phyloP scores from a whole-genome alignment of 1,139 yeast genomes.

The Pichia inconspicua region DNA sequence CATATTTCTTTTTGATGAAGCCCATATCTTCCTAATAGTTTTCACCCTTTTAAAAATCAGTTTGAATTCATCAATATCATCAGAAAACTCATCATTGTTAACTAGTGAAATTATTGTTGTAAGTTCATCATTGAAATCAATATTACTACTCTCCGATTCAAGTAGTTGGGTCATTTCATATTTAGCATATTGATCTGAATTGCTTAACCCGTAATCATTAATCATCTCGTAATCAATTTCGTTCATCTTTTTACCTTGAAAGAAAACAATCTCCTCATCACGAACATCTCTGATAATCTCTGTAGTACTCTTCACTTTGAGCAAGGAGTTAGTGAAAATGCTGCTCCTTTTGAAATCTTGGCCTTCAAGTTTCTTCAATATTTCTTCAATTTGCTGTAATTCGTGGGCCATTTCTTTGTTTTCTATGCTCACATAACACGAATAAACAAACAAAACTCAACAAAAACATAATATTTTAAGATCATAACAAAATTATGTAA shows the following conservation, averaged over 20 bases:
- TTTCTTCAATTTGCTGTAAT: background rate
- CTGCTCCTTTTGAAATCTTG: conserved; percentile 7
- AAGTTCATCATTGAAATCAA: background rate
- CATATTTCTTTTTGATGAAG: conserved; percentile 3
- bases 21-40: conserved; percentile 9
- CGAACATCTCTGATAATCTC: conserved; percentile 15
- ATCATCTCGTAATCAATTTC: conserved; percentile 14
- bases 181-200: conserved; percentile 3
- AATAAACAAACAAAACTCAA: too few species aligned
- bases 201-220: background rate
- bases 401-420: background rate
- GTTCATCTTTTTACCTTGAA: conserved; percentile 12
- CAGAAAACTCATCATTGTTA: background rate
- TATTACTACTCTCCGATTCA: conserved; percentile 1
- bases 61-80: conserved; percentile 3
- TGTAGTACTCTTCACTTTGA: conserved; percentile 15
- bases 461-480: too few species aligned
- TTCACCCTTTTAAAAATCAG: conserved; percentile 3
- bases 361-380: background rate
- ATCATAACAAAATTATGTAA: too few species aligned
- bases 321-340: conserved; percentile 14
- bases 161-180: conserved; percentile 7
- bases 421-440: background rate
- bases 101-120: background rate
- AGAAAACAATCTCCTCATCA: conserved; percentile 14